phyloP scores from a whole-genome alignment of 1,284 basidiomycete genomes.

The Ustilago sp. region DNA sequence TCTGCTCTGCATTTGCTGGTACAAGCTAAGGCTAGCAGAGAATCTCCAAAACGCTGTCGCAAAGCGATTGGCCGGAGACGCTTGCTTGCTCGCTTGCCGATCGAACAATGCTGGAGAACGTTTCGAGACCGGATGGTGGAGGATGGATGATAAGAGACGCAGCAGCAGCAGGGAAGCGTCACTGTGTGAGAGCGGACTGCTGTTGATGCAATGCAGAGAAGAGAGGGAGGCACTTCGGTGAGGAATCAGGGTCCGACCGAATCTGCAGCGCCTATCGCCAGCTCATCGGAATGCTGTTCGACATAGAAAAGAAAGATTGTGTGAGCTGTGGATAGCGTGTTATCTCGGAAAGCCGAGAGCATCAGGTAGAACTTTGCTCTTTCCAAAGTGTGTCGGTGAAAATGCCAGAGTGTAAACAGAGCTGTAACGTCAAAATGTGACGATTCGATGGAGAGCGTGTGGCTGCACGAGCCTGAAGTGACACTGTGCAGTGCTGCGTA shows the following conservation, averaged over 20 bases:
- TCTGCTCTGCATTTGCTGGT: slow-evolving; percentile 14
- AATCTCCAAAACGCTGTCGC: slow-evolving; percentile 6
- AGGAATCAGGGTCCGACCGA: slow-evolving; percentile 37
- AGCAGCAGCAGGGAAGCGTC: slow-evolving; percentile 11
- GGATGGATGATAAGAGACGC: slow-evolving; percentile 6
- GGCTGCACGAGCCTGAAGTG: slow-evolving; percentile 5
- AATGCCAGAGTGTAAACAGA: not conserved
- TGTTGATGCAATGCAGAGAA: not conserved
- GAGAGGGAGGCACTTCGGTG: slow-evolving; percentile 26
- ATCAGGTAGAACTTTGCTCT: not conserved
- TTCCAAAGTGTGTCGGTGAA: not conserved
- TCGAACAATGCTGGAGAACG: not conserved
- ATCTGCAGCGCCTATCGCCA: slow-evolving; percentile 16
- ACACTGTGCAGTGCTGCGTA: not conserved
- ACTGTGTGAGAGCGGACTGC: not conserved
- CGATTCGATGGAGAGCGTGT: not conserved
- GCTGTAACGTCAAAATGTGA: slow-evolving; percentile 7
- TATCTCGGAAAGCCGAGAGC: not conserved
- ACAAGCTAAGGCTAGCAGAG: not conserved
- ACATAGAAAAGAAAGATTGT: not conserved
- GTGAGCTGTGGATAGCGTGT: not conserved
- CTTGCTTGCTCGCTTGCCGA: not conserved
- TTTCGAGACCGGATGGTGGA: slow-evolving; percentile 14
- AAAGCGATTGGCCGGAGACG: slow-evolving; percentile 5
- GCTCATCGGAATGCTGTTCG: not conserved